Evolutionary conservation across 352 stramenopile species (phyloP).

Genomic region (Globisporangium canariense): DNA sequence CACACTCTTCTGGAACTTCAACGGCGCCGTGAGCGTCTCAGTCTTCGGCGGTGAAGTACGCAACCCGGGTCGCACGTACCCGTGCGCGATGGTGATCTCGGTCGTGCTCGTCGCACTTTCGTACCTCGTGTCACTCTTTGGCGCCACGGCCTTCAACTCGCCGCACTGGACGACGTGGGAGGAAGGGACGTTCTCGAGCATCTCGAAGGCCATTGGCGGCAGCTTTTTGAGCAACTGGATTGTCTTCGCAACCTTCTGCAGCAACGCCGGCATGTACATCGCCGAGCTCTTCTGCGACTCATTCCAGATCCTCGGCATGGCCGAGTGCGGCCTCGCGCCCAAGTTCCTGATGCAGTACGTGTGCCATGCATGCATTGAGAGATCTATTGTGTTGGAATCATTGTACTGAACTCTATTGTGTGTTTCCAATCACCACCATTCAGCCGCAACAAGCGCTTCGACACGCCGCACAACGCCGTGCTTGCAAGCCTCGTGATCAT

Average conservation of each 20-base stretch:
- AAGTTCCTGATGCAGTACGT: slow-evolving; percentile 77
- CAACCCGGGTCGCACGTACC: slow-evolving; percentile 75
- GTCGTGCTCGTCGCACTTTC: slow-evolving; percentile 77
- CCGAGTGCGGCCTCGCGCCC: slow-evolving; percentile 84
- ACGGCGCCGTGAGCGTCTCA: slow-evolving; percentile 88
- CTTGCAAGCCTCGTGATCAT: slow-evolving; percentile 44
- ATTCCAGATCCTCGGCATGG: slow-evolving; percentile 82
- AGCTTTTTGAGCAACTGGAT: slow-evolving; percentile 87
- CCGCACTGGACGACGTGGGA: slow-evolving; percentile 81
- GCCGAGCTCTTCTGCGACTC: slow-evolving; percentile 91
- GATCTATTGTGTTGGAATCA: neutral
- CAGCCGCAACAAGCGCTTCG: slow-evolving; percentile 51
- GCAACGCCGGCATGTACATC: slow-evolving; percentile 91
- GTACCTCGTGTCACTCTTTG: slow-evolving; percentile 88
- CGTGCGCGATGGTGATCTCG: slow-evolving; percentile 73
- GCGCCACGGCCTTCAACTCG: slow-evolving; percentile 57
- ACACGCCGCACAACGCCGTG: slow-evolving; percentile 49
- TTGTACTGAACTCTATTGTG: neutral
- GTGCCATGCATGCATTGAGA: slow-evolving; percentile 21
- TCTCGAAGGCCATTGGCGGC: slow-evolving; percentile 82
- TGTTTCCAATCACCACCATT: neutral
- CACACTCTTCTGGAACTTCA: slow-evolving; percentile 96
- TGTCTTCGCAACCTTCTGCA: slow-evolving; percentile 83
- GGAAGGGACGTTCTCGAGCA: slow-evolving; percentile 86
- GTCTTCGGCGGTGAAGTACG: slow-evolving; percentile 89